phyloP scores from a whole-genome alignment of 352 stramenopile genomes.

The Poterioochromonas sp. region DNA sequence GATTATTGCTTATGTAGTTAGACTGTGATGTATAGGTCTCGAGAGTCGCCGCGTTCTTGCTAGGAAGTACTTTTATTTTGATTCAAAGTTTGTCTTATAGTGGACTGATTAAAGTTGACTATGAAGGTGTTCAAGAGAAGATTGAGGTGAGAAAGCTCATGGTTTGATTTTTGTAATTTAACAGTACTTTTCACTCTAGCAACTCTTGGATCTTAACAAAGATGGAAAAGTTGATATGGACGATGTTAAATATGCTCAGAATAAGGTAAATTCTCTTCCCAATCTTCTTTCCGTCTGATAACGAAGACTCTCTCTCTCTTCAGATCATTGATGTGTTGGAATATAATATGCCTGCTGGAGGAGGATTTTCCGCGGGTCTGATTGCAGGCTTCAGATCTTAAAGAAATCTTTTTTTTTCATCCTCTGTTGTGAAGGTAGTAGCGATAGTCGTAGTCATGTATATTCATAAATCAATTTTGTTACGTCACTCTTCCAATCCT shows the following conservation, averaged over 20 bases:
- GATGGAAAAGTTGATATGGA: constrained; percentile 19
- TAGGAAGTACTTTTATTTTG: constrained; percentile 7
- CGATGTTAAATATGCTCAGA: neutral
- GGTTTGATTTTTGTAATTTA: neutral
- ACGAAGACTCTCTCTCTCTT: neutral
- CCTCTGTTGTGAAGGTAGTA: too few relatives aligned
- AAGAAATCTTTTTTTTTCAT: neutral
- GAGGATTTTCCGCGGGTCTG: constrained; percentile 8
- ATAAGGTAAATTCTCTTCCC: constrained; percentile 13
- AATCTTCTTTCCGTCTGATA: neutral
- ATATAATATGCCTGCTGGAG: constrained; percentile 22
- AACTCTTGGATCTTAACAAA: constrained; percentile 22
- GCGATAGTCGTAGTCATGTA: too few relatives aligned
- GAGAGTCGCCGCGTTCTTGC: neutral
- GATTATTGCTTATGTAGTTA: neutral
- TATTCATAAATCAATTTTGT: too few relatives aligned
- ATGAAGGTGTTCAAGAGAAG: neutral
- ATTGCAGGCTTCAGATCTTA: neutral
- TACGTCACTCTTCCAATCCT: too few relatives aligned
- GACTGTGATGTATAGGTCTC: neutral
- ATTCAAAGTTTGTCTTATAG: constrained; percentile 1
- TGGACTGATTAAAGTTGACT: constrained; percentile 8
- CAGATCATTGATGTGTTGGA: neutral
- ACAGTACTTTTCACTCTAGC: neutral
- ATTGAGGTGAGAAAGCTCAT: neutral